Percentiles rank a stretch among this genome's conserved stretches.
phyloP scores from a whole-genome alignment of 1,284 basidiomycete genomes.

The Tylopilus orsonianus region DNA sequence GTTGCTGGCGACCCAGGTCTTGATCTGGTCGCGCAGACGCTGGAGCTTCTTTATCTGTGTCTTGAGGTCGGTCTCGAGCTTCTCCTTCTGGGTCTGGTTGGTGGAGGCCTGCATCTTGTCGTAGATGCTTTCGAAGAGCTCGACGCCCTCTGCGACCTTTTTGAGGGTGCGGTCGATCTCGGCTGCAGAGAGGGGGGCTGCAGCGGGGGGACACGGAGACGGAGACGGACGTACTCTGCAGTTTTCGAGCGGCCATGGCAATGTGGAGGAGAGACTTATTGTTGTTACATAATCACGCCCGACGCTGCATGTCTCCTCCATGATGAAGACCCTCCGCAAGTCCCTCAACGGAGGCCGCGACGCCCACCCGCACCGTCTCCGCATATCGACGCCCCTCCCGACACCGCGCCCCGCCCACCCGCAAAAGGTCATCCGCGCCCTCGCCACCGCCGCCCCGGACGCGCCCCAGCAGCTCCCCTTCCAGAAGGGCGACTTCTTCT shows the following conservation, averaged over 20 bases:
- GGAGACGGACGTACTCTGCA: slow-evolving; percentile 59
- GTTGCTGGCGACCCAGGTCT: slow-evolving; percentile 97
- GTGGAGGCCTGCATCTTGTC: slow-evolving; percentile 95
- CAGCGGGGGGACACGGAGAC: not conserved
- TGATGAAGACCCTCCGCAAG: slow-evolving; percentile 86
- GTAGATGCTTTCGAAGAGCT: slow-evolving; percentile 93
- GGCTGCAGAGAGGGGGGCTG: slow-evolving; percentile 48
- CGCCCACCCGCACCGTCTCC: slow-evolving; percentile 44
- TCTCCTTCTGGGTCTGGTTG: slow-evolving; percentile 96
- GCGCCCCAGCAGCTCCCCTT: slow-evolving; percentile 90
- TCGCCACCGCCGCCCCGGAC: slow-evolving; percentile 66
- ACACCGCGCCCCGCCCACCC: slow-evolving; percentile 71
- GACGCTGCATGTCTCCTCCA: slow-evolving; percentile 13
- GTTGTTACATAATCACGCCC: slow-evolving; percentile 26
- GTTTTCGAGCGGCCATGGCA: slow-evolving; percentile 76
- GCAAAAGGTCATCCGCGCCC: slow-evolving; percentile 93
- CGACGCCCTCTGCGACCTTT: slow-evolving; percentile 91
- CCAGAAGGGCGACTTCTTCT: slow-evolving; percentile 95
- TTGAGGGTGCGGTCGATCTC: slow-evolving; percentile 97
- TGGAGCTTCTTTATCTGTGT: slow-evolving; percentile 99
- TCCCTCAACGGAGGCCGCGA: slow-evolving; percentile 65
- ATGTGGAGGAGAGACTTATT: slow-evolving; percentile 22
- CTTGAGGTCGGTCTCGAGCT: slow-evolving; percentile 92
- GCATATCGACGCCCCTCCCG: slow-evolving; percentile 70
- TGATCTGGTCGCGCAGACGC: slow-evolving; percentile 97